Base-by-base conservation (phyloP, 2,329 filamentous ascomycete species). In the Dactylonectria macrodidyma region DNA sequence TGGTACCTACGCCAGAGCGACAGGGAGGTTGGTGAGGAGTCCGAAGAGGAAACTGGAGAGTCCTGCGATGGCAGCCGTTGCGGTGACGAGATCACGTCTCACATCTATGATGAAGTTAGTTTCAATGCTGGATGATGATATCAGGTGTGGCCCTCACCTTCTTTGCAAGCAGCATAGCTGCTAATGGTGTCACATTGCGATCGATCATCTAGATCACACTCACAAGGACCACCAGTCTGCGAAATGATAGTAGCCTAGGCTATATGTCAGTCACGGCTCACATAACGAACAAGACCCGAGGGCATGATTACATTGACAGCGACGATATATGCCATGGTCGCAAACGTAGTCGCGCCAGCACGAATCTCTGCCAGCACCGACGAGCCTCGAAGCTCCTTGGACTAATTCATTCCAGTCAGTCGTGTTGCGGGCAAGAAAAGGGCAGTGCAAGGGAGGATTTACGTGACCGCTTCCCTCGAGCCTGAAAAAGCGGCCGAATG, bases 51-150 rank as follows among this genome's bases (percentile, higher is more conserved):
- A 62, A 24, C 65, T 91, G 2, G 91, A 88, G 38, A 95, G 81
- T 12, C 92, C 91, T 8, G 92, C 85, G 68, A 95, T 94, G 44
- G 92, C 93, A 50, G 93, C 92, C 2, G 93, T 95, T 1, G 91
- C 93, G 4, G 93, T 95, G 65, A 95, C 90, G 30, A 95, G 81
- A 78, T 95, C 93, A 22, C 91, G 88, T 78, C 91, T 91, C 75
- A 94, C 77, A 68, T 88, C 88, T 73, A 0, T 0, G 2, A 4
- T 5, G 3, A n/a, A 1, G 2, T 70, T 1, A 71, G 44, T 10
- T 16, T 3, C 2, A 0, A 2, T 0, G 2, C 7, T 3, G 1
- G 3, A 1, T 3, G 9, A 5, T 10, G 8, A 12, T 19, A 19
- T 19, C 19, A 19, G 19, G 19, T 19, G 19, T 19, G 19, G 19